These are phyloP conservation scores for Hymenoscyphus fraxineus DNA, from an alignment of 2,329 filamentous ascomycete species.

Conservation along the genomic window DNA sequence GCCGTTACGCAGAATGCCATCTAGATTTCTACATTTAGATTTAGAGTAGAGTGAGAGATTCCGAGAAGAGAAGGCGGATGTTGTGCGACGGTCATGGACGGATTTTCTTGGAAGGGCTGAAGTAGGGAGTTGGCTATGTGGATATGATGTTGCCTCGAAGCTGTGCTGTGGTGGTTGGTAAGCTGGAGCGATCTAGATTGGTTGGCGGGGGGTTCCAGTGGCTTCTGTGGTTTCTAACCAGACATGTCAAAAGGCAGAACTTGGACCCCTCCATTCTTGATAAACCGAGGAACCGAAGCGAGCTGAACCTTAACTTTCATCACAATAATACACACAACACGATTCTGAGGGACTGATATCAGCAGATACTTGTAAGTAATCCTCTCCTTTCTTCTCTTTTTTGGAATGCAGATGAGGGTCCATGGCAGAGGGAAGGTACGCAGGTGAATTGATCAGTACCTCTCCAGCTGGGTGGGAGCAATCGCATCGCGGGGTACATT, in stretches of 20 bases:
- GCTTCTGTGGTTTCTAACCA: neutral
- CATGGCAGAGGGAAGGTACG: neutral
- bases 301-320: neutral
- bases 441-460: neutral
- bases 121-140: neutral
- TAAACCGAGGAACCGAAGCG: neutral
- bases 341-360: neutral
- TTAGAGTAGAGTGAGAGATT: neutral
- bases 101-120: neutral
- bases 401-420: neutral
- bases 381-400: neutral
- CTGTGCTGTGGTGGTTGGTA: neutral
- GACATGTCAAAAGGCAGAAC: neutral
- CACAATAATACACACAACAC: neutral
- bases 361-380: neutral
- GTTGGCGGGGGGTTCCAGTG: no score
- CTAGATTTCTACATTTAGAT: neutral
- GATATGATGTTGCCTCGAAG: no score
- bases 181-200: neutral
- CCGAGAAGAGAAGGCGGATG: neutral
- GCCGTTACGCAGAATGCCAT: neutral
- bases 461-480: neutral
- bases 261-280: neutral
- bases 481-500: constrained; percentile 3
- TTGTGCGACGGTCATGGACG: neutral